Conservation (phyloP, 192 early-diverging fungal species). For the Coemansia sp. region DNA sequence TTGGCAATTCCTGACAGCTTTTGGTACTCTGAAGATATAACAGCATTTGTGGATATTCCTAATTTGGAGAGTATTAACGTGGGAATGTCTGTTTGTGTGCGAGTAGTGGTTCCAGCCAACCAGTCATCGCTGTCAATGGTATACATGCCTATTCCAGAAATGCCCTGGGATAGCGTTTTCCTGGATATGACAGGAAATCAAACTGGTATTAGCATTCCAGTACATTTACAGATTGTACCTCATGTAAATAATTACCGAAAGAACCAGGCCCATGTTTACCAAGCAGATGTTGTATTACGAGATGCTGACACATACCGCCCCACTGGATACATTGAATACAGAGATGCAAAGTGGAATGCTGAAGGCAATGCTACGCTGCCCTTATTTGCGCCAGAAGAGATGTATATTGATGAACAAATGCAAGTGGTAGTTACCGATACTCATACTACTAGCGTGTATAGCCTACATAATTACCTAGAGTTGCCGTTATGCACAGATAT, state of each 20-base stretch:
- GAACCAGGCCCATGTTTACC: background rate
- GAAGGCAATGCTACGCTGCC: conserved; percentile 6
- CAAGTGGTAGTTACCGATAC: background rate
- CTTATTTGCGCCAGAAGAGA: background rate
- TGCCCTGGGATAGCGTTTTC: conserved; percentile 10
- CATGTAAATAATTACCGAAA: background rate
- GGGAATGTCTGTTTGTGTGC: conserved; percentile 38
- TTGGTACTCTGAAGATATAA: background rate
- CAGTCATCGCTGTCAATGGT: background rate
- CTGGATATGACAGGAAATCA: conserved; percentile 1
- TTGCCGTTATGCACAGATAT: conserved; percentile 45
- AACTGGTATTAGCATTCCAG: conserved; percentile 5
- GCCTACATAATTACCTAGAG: conserved; percentile 23
- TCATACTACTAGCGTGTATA: conserved; percentile 1
- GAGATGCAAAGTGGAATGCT: conserved; percentile 8
- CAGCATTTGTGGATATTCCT: conserved; percentile 19
- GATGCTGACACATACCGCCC: conserved; percentile 4
- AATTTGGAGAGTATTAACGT: background rate
- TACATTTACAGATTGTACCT: background rate
- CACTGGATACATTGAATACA: conserved; percentile 5
- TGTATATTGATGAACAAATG: background rate
- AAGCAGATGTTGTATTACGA: conserved; percentile 8
- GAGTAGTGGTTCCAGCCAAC: conserved; percentile 41
- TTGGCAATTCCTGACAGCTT: conserved; percentile 12
- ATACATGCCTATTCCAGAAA: conserved; percentile 13